Percentiles rank a stretch among this genome's conserved stretches.
These are phyloP conservation scores for Xylaria digitata DNA, from an alignment of 2,329 filamentous ascomycete genomes.

Conservation along the genomic window DNA sequence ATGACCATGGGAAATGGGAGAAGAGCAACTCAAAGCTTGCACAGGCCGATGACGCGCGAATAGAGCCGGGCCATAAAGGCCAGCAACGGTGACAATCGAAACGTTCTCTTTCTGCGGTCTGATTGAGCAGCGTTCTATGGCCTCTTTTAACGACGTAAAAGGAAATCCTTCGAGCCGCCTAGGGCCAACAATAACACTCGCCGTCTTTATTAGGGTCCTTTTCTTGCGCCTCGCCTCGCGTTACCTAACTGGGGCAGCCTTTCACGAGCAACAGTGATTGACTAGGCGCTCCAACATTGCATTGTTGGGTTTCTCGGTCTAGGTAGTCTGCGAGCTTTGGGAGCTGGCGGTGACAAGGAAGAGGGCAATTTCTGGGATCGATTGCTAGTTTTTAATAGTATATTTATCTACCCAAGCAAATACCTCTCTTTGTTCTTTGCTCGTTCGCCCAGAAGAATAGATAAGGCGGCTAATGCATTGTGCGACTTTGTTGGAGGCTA, in stretches of 20 bases:
- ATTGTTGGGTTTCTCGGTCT: neutral
- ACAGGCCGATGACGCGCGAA: slow-evolving; percentile 6
- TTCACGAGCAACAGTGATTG: neutral
- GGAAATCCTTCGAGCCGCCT: neutral
- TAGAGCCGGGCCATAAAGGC: slow-evolving; percentile 22
- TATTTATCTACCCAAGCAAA: too few relatives aligned
- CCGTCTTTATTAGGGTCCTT: slow-evolving; percentile 7
- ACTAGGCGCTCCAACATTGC: neutral
- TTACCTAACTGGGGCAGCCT: neutral
- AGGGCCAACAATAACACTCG: neutral
- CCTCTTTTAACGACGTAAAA: slow-evolving; percentile 25
- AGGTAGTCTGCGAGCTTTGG: neutral
- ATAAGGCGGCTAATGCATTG: neutral
- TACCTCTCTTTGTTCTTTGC: neutral
- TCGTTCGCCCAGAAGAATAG: neutral
- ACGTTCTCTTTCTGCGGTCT: slow-evolving; percentile 4
- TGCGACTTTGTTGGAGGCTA: neutral
- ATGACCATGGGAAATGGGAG: slow-evolving; percentile 2
- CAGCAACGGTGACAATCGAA: slow-evolving; percentile 6
- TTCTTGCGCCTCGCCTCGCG: slow-evolving; percentile 4
- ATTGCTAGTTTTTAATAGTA: neutral
- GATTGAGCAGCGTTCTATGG: neutral
- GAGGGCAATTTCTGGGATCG: neutral
- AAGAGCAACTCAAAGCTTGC: slow-evolving; percentile 14
- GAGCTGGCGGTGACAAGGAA: neutral